Base-by-base conservation (phyloP, 139 green algal species). In the Tetraselmis striata region DNA sequence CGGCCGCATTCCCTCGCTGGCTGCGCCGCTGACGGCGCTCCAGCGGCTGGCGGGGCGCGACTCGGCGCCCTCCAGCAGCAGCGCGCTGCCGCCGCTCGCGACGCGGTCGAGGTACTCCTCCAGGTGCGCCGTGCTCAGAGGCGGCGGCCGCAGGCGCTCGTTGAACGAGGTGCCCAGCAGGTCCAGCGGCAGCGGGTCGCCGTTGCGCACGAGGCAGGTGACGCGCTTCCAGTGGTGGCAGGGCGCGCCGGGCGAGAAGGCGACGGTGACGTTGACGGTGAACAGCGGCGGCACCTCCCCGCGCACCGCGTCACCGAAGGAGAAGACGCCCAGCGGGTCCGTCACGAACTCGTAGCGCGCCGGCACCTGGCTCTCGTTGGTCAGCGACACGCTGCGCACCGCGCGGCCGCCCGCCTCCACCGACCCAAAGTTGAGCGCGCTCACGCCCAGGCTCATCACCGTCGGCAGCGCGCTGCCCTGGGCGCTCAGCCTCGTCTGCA, bases 201-300 rank as follows among this genome's bases (percentile, higher is more conserved):
- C 78, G 79, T 92, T 85, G 84, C 88, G 78, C 77, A 94, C 74
- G 24, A 94, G 78, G 79, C 88, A 88, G 0, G 84, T 75, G 23
- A 94, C 77, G 2, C 89, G 85, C 26, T 87, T 86, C 88, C 89
- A 94, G 83, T 90, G 92, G 86, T 94, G 94, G 24, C 85, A 83
- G 23, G 90, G 45, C 27, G 82, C 59, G 59, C 31, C 74, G 1
- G 83, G 87, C 82, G 80, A 80, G 83, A 94, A 94, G 1, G 82
- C 85, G 30, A 94, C 82, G 26, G 84, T 88, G 74, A 93, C 85
- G 77, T 93, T 89, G 1, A 77, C 78, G 23, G 85, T 88, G 2
- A 77, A 84, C 29, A 79, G 75, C 0, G 87, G 81, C 25, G 79
- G 59, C 26, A 94, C 75, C 23, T 85, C 79, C 27, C 89, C 88